Conservation (phyloP, 345 rosid genomes). For the Psidium guajava region DNA sequence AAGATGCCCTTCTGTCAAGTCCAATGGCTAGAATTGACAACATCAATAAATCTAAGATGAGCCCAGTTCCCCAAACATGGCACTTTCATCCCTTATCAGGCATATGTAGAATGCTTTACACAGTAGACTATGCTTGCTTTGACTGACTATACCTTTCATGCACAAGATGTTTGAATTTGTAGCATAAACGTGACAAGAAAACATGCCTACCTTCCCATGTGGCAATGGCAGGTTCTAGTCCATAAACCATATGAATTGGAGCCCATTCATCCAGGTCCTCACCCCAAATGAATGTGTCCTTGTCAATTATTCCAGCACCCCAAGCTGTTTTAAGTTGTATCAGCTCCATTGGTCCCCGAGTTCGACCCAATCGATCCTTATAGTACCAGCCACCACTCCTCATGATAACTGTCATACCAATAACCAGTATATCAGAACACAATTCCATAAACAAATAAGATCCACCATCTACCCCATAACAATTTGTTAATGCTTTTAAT, state of each 20-base stretch:
- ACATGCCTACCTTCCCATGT: slow-evolving; percentile 80
- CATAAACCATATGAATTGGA: slow-evolving; percentile 90
- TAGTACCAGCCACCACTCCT: slow-evolving; percentile 75
- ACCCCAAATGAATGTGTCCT: slow-evolving; percentile 87
- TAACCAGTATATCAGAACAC: no score
- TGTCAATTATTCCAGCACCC: slow-evolving; percentile 85
- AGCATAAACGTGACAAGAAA: not conserved
- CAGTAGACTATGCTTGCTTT: not conserved
- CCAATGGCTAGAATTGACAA: not conserved
- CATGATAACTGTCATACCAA: slow-evolving; percentile 50
- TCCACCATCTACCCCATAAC: not conserved
- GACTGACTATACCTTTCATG: not conserved
- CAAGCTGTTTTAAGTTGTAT: slow-evolving; percentile 84
- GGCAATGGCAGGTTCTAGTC: slow-evolving; percentile 85
- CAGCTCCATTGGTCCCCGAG: slow-evolving; percentile 84
- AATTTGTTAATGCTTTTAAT: not conserved
- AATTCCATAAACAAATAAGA: not conserved
- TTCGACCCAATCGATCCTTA: slow-evolving; percentile 86
- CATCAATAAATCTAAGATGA: not conserved
- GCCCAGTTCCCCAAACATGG: not conserved
- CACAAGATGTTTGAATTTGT: not conserved
- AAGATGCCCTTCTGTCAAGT: not conserved
- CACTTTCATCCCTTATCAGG: not conserved
- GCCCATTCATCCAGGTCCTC: slow-evolving; percentile 97
- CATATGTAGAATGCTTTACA: not conserved